Conservation (phyloP, 306 rosid species). For the Hylodesmum podocarpum region DNA sequence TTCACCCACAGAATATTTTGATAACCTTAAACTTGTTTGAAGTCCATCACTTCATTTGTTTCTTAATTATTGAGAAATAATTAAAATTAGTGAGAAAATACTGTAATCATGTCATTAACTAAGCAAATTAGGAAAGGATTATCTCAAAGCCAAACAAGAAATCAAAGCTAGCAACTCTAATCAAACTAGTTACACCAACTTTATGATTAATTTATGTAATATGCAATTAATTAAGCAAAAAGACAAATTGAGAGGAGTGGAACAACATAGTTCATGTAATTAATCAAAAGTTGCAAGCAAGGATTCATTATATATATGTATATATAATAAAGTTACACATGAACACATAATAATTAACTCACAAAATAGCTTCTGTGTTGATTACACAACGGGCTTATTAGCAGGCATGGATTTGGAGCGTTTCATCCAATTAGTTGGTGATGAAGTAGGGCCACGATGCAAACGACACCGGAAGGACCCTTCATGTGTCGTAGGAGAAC, state of each 20-base stretch:
- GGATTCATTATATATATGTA: background rate
- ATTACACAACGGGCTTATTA: slow-evolving; percentile 12
- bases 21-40: background rate
- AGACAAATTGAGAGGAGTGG: background rate
- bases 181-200: background rate
- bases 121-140: background rate
- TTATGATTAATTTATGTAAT: background rate
- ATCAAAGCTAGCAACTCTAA: background rate
- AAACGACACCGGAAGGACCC: slow-evolving; percentile 92
- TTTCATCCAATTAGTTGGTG: slow-evolving; percentile 49
- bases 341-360: slow-evolving; percentile 26
- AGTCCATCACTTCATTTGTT: background rate
- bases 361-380: slow-evolving; percentile 9
- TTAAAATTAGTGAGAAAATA: background rate
- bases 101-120: background rate
- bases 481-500: slow-evolving; percentile 86
- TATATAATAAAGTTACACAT: background rate
- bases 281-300: slow-evolving; percentile 19
- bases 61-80: background rate
- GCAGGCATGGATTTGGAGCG: slow-evolving; percentile 62
- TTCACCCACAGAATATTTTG: background rate
- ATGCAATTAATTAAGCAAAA: background rate
- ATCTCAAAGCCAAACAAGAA: background rate
- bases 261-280: background rate
- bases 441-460: slow-evolving; percentile 48